Conservation (phyloP, 768 basidiomycete genomes). For the Lepiota brunneoincarnata region DNA sequence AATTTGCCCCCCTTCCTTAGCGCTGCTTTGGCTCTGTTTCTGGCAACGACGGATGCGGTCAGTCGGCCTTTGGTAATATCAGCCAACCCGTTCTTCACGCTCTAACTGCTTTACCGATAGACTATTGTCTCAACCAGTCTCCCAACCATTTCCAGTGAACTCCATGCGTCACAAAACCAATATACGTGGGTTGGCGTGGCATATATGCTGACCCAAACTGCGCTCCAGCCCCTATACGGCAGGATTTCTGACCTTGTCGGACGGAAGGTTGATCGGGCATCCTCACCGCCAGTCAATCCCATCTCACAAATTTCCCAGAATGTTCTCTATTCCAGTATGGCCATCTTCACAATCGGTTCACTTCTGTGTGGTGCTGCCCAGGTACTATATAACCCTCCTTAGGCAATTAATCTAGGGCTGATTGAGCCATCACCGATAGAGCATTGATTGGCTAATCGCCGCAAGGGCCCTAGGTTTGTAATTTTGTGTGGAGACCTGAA, state of each 20-base stretch:
- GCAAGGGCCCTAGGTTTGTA: slow-evolving; percentile 48
- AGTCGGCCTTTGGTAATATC: slow-evolving; percentile 22
- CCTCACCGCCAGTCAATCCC: not conserved
- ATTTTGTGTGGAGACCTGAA: slow-evolving; percentile 25
- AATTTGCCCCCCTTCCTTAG: slow-evolving; percentile 31
- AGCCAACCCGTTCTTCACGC: not conserved
- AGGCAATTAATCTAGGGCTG: slow-evolving; percentile 17
- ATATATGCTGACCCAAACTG: slow-evolving; percentile 85
- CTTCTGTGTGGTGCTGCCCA: slow-evolving; percentile 73
- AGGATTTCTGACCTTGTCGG: slow-evolving; percentile 78
- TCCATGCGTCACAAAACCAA: slow-evolving; percentile 64
- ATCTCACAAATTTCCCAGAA: slow-evolving; percentile 35
- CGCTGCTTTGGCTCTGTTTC: slow-evolving; percentile 76
- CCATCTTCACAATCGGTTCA: slow-evolving; percentile 76
- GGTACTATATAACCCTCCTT: slow-evolving; percentile 36
- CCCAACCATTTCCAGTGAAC: slow-evolving; percentile 74
- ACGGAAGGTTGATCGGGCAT: slow-evolving; percentile 55
- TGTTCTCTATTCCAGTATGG: slow-evolving; percentile 70
- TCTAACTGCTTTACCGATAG: slow-evolving; percentile 21
- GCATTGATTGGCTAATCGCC: slow-evolving; percentile 61
- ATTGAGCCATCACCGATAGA: slow-evolving; percentile 30
- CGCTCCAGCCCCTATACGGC: slow-evolving; percentile 81
- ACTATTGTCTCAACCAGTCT: slow-evolving; percentile 80
- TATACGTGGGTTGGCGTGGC: slow-evolving; percentile 87
- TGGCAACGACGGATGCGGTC: slow-evolving; percentile 86